Conservation (phyloP, 768 basidiomycete species). For the Fistulinella prunicolor region DNA sequence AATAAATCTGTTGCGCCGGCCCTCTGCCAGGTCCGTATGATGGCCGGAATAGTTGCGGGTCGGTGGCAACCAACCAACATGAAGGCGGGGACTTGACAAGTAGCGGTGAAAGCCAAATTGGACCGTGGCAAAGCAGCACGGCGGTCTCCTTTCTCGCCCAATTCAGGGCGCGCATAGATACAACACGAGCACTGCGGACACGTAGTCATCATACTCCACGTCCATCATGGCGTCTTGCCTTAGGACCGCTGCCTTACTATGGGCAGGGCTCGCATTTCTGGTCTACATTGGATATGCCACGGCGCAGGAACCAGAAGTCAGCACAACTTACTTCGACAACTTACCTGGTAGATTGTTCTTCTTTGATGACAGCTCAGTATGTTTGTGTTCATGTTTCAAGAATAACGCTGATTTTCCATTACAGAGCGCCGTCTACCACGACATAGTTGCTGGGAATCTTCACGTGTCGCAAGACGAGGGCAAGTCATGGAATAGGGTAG, state of each 20-base stretch:
- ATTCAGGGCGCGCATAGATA: background rate
- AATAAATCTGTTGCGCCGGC: too few relatives aligned
- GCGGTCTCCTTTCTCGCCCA: conserved; percentile 4
- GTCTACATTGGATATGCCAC: conserved; percentile 18
- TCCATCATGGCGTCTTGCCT: conserved; percentile 29
- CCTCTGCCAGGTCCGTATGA: too few relatives aligned
- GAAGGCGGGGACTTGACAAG: too few relatives aligned
- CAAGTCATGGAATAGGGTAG: conserved; percentile 54
- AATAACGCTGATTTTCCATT: background rate
- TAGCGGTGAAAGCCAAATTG: background rate
- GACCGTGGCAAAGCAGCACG: conserved; percentile 14
- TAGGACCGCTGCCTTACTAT: conserved; percentile 26
- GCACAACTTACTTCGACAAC: conserved; percentile 59
- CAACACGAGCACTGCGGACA: conserved; percentile 9
- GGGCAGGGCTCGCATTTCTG: conserved; percentile 24
- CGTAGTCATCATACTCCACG: conserved; percentile 11
- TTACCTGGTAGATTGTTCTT: conserved; percentile 79
- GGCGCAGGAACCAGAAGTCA: conserved; percentile 48
- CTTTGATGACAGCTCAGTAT: conserved; percentile 88
- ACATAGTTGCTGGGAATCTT: conserved; percentile 62
- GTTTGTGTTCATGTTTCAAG: conserved; percentile 26
- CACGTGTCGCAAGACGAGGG: conserved; percentile 88
- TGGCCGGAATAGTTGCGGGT: too few relatives aligned
- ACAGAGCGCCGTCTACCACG: conserved; percentile 79
- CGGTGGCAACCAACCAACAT: too few relatives aligned